Conservation (phyloP, 2,329 filamentous ascomycete genomes). For the Ophiostoma sp. region DNA sequence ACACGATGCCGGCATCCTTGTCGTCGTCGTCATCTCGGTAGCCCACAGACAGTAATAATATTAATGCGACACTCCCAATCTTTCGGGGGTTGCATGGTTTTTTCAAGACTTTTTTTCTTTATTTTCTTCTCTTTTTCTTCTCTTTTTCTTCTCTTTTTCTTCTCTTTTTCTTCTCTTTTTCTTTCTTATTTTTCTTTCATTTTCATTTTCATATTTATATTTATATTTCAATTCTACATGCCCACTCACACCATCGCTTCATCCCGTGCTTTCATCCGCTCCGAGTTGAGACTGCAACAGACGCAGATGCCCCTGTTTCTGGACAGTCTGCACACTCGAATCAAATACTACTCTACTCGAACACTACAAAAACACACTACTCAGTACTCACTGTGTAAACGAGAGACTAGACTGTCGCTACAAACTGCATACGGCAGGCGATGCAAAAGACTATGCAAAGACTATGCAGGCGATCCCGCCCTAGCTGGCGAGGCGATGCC, state of each 20-base stretch:
- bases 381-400: too few species aligned
- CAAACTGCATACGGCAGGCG: not conserved
- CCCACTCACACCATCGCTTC: not conserved
- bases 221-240: not conserved
- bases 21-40: not conserved
- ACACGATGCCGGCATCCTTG: not conserved
- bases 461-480: not conserved
- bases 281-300: not conserved
- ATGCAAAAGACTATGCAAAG: not conserved
- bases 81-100: too few species aligned
- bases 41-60: not conserved
- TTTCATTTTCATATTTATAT: not conserved
- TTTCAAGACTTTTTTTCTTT: not conserved
- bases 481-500: slow-evolving; percentile 7
- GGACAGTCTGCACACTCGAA: not conserved
- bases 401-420: not conserved
- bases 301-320: not conserved
- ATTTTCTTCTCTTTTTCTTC: not conserved
- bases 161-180: not conserved
- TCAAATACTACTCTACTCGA: not conserved
- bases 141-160: not conserved
- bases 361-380: too few species aligned
- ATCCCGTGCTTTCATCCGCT: not conserved
- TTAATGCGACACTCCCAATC: not conserved
- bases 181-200: not conserved